Percentiles rank a stretch among this genome's conserved stretches.
Evolutionary conservation across 1,139 yeast species (phyloP).

Genomic region (Tardiomyces depauwii): DNA sequence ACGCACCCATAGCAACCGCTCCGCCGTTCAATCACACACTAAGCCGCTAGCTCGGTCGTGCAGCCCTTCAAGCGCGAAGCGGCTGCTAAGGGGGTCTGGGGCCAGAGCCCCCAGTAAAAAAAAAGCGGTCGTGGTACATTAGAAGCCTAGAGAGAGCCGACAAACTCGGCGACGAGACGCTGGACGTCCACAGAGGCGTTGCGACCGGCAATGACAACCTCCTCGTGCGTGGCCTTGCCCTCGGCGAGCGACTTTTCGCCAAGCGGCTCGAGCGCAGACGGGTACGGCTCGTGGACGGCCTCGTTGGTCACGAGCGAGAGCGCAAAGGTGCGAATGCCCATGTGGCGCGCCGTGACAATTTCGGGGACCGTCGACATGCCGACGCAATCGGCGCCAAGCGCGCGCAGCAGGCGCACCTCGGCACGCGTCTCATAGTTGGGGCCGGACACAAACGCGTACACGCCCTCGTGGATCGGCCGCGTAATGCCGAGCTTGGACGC

Average conservation of each 20-base stretch:
- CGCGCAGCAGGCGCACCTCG: conserved; percentile 65
- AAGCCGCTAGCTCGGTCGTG: no score
- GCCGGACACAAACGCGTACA: conserved; percentile 77
- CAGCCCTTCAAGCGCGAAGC: no score
- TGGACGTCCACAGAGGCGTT: conserved; percentile 77
- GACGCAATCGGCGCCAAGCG: conserved; percentile 83
- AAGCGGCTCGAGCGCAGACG: conserved; percentile 48
- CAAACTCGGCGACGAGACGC: conserved; percentile 50
- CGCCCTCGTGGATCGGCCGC: conserved; percentile 74
- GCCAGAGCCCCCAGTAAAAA: no score
- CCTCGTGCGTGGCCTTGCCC: conserved; percentile 74
- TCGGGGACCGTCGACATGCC: conserved; percentile 99
- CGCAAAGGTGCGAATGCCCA: conserved; percentile 72
- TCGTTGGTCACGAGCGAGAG: conserved; percentile 78
- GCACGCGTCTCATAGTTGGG: conserved; percentile 94
- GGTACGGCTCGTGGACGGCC: conserved; percentile 66
- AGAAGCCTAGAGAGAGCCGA: conserved; percentile 28
- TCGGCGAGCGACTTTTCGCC: conserved; percentile 25
- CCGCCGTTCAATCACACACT: no score
- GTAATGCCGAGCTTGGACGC: conserved; percentile 41
- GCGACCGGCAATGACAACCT: conserved; percentile 75
- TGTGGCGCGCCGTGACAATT: conserved; percentile 83
- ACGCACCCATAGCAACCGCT: no score
- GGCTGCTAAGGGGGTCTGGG: no score
- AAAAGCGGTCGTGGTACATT: no score